phyloP scores from a whole-genome alignment of 2,329 filamentous ascomycete species.

The Orbilia javanica region DNA sequence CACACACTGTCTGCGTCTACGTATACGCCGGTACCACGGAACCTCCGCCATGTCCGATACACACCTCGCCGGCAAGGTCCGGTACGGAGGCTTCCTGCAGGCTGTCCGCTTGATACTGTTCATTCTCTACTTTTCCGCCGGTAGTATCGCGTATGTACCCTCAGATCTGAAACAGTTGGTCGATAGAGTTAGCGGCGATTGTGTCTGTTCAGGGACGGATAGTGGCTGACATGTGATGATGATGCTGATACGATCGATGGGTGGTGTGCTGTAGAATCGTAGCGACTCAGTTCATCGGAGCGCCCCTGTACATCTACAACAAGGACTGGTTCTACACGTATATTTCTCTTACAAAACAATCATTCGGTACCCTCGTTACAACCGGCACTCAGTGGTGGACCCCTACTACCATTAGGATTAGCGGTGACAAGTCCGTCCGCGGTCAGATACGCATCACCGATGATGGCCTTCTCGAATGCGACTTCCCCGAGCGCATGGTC shows the following conservation, averaged over 20 bases:
- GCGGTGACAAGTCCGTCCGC: slow-evolving; percentile 82
- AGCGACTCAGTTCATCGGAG: slow-evolving; percentile 79
- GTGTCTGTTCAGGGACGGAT: slow-evolving; percentile 55
- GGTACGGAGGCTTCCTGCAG: slow-evolving; percentile 70
- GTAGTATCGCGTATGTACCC: slow-evolving; percentile 68
- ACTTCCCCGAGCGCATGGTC: slow-evolving; percentile 83
- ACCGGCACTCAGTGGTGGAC: slow-evolving; percentile 88
- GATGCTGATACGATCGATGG: neutral
- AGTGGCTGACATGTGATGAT: slow-evolving; percentile 45
- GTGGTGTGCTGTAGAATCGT: slow-evolving; percentile 71
- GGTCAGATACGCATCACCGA: slow-evolving; percentile 78
- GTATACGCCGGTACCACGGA: too few species aligned
- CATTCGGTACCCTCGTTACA: slow-evolving; percentile 81
- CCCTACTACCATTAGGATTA: slow-evolving; percentile 84
- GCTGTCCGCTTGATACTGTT: slow-evolving; percentile 70
- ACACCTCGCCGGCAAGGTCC: slow-evolving; percentile 72
- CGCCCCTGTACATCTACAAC: slow-evolving; percentile 81
- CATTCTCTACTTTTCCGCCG: slow-evolving; percentile 69
- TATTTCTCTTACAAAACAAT: slow-evolving; percentile 88
- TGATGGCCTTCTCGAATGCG: slow-evolving; percentile 80
- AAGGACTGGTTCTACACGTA: slow-evolving; percentile 84
- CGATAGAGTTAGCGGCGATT: slow-evolving; percentile 16
- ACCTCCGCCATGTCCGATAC: slow-evolving; percentile 35
- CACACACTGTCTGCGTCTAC: neutral
- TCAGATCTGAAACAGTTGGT: slow-evolving; percentile 32